Percentiles rank a stretch among this genome's conserved stretches.
These are phyloP conservation scores for Spathaspora passalidarum DNA, from an alignment of 805 yeast species.

Conservation along the genomic window DNA sequence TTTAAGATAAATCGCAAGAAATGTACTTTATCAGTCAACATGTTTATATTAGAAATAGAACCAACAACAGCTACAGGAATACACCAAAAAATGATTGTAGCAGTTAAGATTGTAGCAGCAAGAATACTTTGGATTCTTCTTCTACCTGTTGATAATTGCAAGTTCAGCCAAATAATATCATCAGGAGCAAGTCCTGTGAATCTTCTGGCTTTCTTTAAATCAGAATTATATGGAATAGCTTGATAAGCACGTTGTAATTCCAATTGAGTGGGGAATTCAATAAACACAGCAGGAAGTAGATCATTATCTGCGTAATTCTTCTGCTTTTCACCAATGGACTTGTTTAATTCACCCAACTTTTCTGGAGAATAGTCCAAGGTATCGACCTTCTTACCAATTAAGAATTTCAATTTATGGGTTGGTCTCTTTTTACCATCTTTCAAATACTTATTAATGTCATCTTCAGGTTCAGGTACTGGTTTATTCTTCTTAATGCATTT, in stretches of 20 bases:
- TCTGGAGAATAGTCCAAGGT: slow-evolving; percentile 73
- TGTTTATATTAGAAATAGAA: slow-evolving; percentile 63
- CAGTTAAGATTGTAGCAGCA: slow-evolving; percentile 62
- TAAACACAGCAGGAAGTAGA: slow-evolving; percentile 65
- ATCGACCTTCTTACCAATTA: slow-evolving; percentile 81
- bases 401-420: slow-evolving; percentile 66
- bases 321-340: slow-evolving; percentile 61
- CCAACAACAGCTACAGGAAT: slow-evolving; percentile 80
- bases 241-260: slow-evolving; percentile 90
- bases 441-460: slow-evolving; percentile 61
- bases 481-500: slow-evolving; percentile 59
- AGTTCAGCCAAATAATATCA: slow-evolving; percentile 82
- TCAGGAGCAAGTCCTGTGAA: slow-evolving; percentile 70
- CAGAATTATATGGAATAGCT: slow-evolving; percentile 58
- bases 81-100: slow-evolving; percentile 66
- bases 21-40: slow-evolving; percentile 49
- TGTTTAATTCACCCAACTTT: slow-evolving; percentile 65
- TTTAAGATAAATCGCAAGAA: slow-evolving; percentile 56
- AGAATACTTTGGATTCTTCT: slow-evolving; percentile 55
- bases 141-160: slow-evolving; percentile 53
- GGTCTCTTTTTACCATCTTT: slow-evolving; percentile 73
- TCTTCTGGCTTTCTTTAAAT: slow-evolving; percentile 46
- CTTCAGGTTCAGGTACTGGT: slow-evolving; percentile 52
- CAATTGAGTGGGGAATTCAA: slow-evolving; percentile 79
- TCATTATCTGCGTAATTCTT: slow-evolving; percentile 46